Base-by-base conservation (phyloP, 179 eudicot genomes). In the Gypsophila paniculata region DNA sequence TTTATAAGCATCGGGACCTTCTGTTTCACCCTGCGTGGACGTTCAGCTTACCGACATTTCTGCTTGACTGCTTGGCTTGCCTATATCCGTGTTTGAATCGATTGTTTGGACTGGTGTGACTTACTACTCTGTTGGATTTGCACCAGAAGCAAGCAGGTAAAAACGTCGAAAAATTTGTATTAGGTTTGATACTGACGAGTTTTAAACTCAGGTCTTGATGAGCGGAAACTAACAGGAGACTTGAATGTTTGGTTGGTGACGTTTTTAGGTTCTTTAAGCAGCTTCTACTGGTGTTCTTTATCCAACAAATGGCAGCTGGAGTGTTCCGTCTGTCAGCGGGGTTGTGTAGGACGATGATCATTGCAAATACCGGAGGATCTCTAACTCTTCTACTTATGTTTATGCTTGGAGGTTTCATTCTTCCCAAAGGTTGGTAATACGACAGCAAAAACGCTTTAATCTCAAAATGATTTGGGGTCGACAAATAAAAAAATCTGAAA, bases 301-400 rank as follows among this genome's bases (percentile, higher is more conserved):
- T 91, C 79, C 99, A 94, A 59, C 99, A 91, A 87, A 91, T 88
- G 97, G 96, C 97, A 17, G 89, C 96, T 17, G 99, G 99, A 55
- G 61, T 92, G 3, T 91, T 91, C 46, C 88, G 97, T 76, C 80
- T 92, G 54, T 90, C 85, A 64, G 94, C 96, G 2, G 97, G 89
- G 48, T 71, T 85, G 5, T 85, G 95, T 68, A 82, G 99, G 80
- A 90, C 96, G 22, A 90, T 91, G 97, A 86, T 90, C 78, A 87
- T 91, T 42, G 91, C 99, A 11, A 92, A 86, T 77, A 91, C 95
- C 1, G 92, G 96, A 21, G 99, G 99, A 75, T 72, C 95, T 60
- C 78, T 94, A 8, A 64, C 72, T 61, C 82, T 92, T 19, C 88
- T 90, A 14, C 87, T 92, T 15, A 79, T 91, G 77, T 91, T 95